phyloP scores from a whole-genome alignment of 257 asterid species.

The Solanum okadae region DNA sequence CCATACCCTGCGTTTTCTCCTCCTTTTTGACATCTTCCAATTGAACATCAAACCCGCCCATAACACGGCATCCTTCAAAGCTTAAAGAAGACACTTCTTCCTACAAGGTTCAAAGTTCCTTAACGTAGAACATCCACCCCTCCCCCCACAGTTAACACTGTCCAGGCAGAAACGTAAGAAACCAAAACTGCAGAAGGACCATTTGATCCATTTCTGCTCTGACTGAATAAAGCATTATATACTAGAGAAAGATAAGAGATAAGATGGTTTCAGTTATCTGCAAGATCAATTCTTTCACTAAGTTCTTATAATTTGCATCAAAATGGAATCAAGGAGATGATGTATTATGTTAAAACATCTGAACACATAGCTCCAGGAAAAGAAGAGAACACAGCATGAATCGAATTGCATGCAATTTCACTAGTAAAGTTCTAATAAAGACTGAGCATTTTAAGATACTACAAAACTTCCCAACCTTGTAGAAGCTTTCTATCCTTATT shows the following conservation, averaged over 20 bases:
- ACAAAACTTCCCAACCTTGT: too few species aligned
- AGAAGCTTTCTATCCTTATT: too few species aligned
- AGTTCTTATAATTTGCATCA: background rate
- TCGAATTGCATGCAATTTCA: background rate
- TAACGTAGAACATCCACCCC: background rate
- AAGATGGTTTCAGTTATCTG: background rate
- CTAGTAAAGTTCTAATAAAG: background rate
- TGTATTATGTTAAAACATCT: background rate
- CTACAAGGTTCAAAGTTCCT: background rate
- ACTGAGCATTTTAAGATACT: too few species aligned
- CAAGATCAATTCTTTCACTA: background rate
- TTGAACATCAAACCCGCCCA: background rate
- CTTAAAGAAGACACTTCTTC: background rate
- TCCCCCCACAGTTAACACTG: background rate
- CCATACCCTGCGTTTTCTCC: background rate
- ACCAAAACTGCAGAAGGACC: background rate
- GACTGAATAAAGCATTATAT: background rate
- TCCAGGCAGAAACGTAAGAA: background rate
- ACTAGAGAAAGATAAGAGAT: background rate
- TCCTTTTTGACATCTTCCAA: background rate
- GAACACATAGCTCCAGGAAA: background rate
- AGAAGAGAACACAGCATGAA: background rate
- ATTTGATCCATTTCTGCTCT: background rate
- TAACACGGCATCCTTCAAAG: background rate
- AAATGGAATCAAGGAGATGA: background rate